phyloP scores from a whole-genome alignment of 352 stramenopile species.

The Globisporangium sylvaticum region DNA sequence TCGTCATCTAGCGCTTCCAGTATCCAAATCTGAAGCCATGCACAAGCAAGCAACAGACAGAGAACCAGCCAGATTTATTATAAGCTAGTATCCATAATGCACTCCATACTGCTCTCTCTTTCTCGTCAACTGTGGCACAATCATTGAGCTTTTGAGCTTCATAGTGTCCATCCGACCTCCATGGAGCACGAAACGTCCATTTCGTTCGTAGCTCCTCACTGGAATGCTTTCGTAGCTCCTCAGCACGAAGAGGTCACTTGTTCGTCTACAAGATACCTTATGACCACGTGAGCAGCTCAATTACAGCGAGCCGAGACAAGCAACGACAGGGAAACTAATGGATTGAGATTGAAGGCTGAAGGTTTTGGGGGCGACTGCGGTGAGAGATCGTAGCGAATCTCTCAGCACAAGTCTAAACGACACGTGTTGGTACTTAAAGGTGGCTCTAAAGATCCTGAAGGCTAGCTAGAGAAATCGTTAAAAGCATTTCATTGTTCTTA shows the following conservation, averaged over 20 bases:
- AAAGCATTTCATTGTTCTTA: not conserved
- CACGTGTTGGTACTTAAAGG: constrained; percentile 6
- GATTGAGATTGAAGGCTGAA: not conserved
- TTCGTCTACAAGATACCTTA: not conserved
- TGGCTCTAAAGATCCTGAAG: constrained; percentile 6
- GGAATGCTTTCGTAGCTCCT: no score
- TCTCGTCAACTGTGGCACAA: not conserved
- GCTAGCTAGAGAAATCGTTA: not conserved
- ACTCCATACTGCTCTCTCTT: not conserved
- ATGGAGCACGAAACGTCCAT: not conserved
- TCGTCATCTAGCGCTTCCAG: constrained; percentile 31
- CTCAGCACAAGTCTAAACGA: constrained; percentile 16
- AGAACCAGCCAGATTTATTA: not conserved
- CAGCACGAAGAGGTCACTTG: not conserved
- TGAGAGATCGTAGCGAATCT: constrained; percentile 12
- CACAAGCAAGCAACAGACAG: not conserved
- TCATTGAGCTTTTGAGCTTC: not conserved
- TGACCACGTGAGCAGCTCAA: not conserved
- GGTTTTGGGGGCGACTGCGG: constrained; percentile 6
- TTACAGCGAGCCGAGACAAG: not conserved
- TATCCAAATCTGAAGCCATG: not conserved
- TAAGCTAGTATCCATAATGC: not conserved
- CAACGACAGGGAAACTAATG: not conserved
- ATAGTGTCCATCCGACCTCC: not conserved
- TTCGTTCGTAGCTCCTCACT: not conserved